phyloP scores from a whole-genome alignment of 1,284 basidiomycete genomes.

The Irpex sp. region DNA sequence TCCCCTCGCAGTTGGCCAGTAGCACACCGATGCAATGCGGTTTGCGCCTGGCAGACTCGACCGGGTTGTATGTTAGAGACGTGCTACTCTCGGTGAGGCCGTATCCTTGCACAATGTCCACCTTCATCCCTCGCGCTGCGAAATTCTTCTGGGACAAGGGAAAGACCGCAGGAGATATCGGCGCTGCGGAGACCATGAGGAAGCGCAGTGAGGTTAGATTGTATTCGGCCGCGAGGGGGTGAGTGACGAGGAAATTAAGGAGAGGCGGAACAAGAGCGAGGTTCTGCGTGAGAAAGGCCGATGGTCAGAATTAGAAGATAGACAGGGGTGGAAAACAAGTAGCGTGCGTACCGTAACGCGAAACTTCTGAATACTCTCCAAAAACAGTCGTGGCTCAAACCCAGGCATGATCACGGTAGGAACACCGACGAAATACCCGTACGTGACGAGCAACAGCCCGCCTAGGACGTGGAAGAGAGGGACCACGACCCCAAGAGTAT shows the following conservation, averaged over 20 bases:
- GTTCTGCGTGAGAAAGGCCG: conserved; percentile 12
- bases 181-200: conserved; percentile 3
- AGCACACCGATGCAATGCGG: conserved; percentile 42
- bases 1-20: conserved; percentile 35
- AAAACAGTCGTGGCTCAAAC: conserved; percentile 74
- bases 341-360: conserved; percentile 45
- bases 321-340: too few species aligned
- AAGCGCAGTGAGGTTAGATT: conserved; percentile 27
- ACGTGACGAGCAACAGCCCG: conserved; percentile 43
- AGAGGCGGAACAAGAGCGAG: too few species aligned
- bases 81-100: conserved; percentile 4
- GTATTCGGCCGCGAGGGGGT: too few species aligned
- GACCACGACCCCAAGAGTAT: conserved; percentile 37
- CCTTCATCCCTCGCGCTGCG: neutral
- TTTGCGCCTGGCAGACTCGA: conserved; percentile 7
- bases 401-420: conserved; percentile 66
- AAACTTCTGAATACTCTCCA: conserved; percentile 62
- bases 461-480: conserved; percentile 53
- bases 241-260: too few species aligned
- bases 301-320: conserved; percentile 61
- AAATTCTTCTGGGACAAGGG: neutral
- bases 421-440: conserved; percentile 53
- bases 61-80: neutral
- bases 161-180: neutral
- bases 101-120: conserved; percentile 2